Evolutionary conservation across 305 asterid species (phyloP), one percentile per base, ranked within the genome.

Genomic region (Solanum hybrid): DNA sequence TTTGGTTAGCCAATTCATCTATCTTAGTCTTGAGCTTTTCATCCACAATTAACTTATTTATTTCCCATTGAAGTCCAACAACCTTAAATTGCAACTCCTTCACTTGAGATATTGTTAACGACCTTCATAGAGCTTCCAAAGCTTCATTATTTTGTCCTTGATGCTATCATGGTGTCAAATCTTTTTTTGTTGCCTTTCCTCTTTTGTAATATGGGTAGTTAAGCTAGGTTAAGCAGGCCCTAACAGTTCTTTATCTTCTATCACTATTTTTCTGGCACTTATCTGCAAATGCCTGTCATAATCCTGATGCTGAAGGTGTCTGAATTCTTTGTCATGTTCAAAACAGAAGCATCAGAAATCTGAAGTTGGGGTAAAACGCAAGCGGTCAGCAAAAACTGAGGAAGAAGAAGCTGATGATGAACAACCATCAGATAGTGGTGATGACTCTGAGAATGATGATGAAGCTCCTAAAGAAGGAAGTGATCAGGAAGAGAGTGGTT

Each of bases 301-400:
- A 57, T 84, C 88, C 75, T 31, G 88, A 51, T 37, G 26, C 20
- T 57, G 88, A 85, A 51, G 33, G 75, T 74, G 88, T 61, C 90
- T 12, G 73, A 76, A 88, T 81, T 90, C 69, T 51, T 92, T 81
- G 34, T 91, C 90, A 88, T 85, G 46, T 78, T 76, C 79, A 94
- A 96, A 95, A 89, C 94, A 92, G 91, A 94, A 93, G 81, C 74
- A 79, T 88, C 94, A 91, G 80, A 87, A 95, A 88, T 93, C 92
- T 92, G 92, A 92, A 89, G 88, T 89, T 67, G 96, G 89, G 83
- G 94, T 92, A 93, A 95, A 95, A 92, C 93, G 64, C 79, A 94
- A 96, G 90, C 89, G 31, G 16, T 84, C 92, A 87, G 88, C 90
- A 28, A 88, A 88, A 35, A 29, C 88, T 13, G 94, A 93, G 88